These are phyloP conservation scores for Aspergillus cristatus DNA, from an alignment of 495 filamentous ascomycete species.

Conservation along the genomic window DNA sequence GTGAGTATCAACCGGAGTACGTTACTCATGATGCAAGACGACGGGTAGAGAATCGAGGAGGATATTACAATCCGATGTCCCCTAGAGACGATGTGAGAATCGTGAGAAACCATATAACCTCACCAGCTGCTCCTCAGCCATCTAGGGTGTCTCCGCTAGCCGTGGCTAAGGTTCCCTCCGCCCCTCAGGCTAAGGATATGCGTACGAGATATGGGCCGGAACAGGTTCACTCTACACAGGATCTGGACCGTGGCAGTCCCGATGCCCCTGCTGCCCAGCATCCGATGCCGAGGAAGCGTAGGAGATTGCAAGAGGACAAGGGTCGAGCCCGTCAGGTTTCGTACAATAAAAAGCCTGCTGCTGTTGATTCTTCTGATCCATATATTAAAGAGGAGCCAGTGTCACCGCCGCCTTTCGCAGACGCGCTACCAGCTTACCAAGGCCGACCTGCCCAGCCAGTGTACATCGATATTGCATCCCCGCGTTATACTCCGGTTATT, in stretches of 20 bases:
- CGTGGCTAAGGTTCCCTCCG: slow-evolving; percentile 48
- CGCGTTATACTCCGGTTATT: slow-evolving; percentile 33
- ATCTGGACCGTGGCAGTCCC: slow-evolving; percentile 24
- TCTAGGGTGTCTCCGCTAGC: slow-evolving; percentile 72
- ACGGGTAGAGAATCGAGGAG: slow-evolving; percentile 15
- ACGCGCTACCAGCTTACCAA: slow-evolving; percentile 34
- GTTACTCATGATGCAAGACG: slow-evolving; percentile 12
- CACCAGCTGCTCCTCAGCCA: slow-evolving; percentile 73
- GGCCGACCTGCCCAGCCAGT: slow-evolving; percentile 37
- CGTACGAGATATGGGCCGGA: slow-evolving; percentile 17
- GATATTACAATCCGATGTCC: slow-evolving; percentile 14
- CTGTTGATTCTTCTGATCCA: slow-evolving; percentile 34
- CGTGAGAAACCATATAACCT: slow-evolving; percentile 52
- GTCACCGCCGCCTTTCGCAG: slow-evolving; percentile 65
- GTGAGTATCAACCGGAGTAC: slow-evolving; percentile 15
- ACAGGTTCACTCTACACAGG: background rate
- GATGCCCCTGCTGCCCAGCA: slow-evolving; percentile 19
- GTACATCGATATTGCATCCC: slow-evolving; percentile 41
- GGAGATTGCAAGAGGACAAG: slow-evolving; percentile 29
- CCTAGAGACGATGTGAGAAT: slow-evolving; percentile 34
- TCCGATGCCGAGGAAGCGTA: slow-evolving; percentile 39
- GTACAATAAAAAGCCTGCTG: slow-evolving; percentile 20
- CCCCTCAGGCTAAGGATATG: slow-evolving; percentile 21
- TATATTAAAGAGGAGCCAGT: slow-evolving; percentile 82
- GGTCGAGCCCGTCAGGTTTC: slow-evolving; percentile 20